Percentiles rank a stretch among this genome's conserved stretches.
Evolutionary conservation across 768 basidiomycete genomes (phyloP).

Genomic region (Lyophyllum semitale): DNA sequence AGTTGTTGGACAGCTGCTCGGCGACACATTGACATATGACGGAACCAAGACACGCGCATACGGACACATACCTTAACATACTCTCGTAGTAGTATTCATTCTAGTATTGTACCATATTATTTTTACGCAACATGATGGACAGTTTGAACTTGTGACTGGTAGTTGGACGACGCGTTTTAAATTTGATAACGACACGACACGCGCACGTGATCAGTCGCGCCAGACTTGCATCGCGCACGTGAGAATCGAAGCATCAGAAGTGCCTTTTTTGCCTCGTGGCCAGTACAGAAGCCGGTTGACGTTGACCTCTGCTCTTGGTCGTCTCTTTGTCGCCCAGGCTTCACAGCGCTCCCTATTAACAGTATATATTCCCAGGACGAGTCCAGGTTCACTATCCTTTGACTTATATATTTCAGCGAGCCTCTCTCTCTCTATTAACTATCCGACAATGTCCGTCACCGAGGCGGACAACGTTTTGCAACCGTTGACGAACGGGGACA

Average conservation of each 20-base stretch:
- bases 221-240: conserved; percentile 10
- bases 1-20: not conserved
- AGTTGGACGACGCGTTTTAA: not conserved
- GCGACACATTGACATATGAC: too few species aligned
- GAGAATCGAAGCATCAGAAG: conserved; percentile 8
- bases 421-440: conserved; percentile 18
- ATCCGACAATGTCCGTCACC: conserved; percentile 21
- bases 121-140: not conserved
- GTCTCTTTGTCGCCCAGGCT: conserved; percentile 1
- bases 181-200: conserved; percentile 1
- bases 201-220: conserved; percentile 20
- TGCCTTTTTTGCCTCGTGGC: conserved; percentile 16
- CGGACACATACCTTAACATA: not conserved
- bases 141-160: not conserved
- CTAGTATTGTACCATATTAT: not conserved
- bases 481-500: conserved; percentile 12
- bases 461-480: conserved; percentile 14
- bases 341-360: conserved; percentile 3
- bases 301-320: not conserved
- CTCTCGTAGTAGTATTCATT: not conserved
- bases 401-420: conserved; percentile 7
- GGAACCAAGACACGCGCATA: not conserved
- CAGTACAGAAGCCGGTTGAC: conserved; percentile 9
- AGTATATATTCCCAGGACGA: conserved; percentile 12
- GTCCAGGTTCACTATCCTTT: conserved; percentile 2